Conservation (phyloP, 345 rosid genomes). For the Diplotaxis tenuifolia region DNA sequence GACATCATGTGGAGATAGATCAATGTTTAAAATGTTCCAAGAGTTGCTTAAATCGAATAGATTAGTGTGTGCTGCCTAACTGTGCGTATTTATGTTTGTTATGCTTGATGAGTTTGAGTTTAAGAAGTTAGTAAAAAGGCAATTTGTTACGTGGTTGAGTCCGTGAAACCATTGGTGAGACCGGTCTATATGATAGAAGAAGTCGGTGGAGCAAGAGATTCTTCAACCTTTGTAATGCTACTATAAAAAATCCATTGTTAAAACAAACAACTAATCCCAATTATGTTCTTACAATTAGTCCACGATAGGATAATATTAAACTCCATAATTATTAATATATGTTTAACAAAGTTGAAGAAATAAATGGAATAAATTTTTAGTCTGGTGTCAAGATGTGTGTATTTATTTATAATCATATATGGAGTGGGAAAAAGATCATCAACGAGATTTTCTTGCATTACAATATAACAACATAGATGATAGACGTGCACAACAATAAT, state of each 20-base stretch:
- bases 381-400: not conserved
- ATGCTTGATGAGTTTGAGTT: not conserved
- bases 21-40: too few species aligned
- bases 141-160: not conserved
- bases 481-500: slow-evolving; percentile 39
- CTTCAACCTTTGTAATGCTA: not conserved
- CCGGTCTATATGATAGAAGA: not conserved
- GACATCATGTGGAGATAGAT: too few species aligned
- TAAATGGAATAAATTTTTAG: not conserved
- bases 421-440: not conserved
- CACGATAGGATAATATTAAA: too few species aligned
- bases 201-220: not conserved
- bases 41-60: too few species aligned
- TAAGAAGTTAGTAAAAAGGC: not conserved
- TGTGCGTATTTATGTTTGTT: not conserved
- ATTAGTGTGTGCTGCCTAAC: not conserved
- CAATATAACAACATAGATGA: not conserved
- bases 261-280: not conserved
- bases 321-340: not conserved
- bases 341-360: not conserved
- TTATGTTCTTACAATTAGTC: not conserved
- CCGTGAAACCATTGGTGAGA: not conserved
- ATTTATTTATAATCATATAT: not conserved
- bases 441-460: slow-evolving; percentile 10
- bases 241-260: not conserved